Conservation (phyloP, 352 stramenopile genomes). For the Globisporangium splendens region DNA sequence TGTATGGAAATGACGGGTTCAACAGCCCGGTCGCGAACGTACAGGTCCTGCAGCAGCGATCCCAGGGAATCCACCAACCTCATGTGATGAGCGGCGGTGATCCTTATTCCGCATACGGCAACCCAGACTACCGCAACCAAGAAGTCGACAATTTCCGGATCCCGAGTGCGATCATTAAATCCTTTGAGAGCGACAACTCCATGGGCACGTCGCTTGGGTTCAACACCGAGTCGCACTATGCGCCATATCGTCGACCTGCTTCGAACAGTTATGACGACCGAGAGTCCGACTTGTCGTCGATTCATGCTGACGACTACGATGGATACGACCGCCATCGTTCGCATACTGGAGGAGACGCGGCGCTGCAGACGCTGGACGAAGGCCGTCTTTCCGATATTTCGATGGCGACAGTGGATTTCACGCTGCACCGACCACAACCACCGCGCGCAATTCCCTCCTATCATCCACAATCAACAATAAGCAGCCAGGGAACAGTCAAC, state of each 20-base stretch:
- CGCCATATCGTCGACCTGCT: constrained; percentile 32
- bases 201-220: constrained; percentile 47
- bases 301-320: constrained; percentile 40
- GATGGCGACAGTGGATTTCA: constrained; percentile 19
- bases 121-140: constrained; percentile 20
- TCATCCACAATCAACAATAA: constrained; percentile 9
- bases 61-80: constrained; percentile 1
- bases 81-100: constrained; percentile 9
- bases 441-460: constrained; percentile 12
- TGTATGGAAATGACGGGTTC: constrained; percentile 21
- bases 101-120: constrained; percentile 35
- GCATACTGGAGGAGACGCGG: constrained; percentile 3
- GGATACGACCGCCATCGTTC: constrained; percentile 20
- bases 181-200: constrained; percentile 52
- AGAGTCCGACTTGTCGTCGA: constrained; percentile 60
- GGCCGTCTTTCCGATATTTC: constrained; percentile 18
- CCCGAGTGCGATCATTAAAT: constrained; percentile 27
- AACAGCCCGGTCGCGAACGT: constrained; percentile 1
- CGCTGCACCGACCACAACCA: constrained; percentile 16
- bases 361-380: constrained; percentile 15
- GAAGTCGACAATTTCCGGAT: constrained; percentile 45
- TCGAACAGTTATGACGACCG: constrained; percentile 23
- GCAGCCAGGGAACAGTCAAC: constrained; percentile 11
- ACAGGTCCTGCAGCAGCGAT: constrained; percentile 6
- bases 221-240: constrained; percentile 20